Evolutionary conservation across 2,329 filamentous ascomycete species (phyloP).

Genomic region (Gremmenia infestans): DNA sequence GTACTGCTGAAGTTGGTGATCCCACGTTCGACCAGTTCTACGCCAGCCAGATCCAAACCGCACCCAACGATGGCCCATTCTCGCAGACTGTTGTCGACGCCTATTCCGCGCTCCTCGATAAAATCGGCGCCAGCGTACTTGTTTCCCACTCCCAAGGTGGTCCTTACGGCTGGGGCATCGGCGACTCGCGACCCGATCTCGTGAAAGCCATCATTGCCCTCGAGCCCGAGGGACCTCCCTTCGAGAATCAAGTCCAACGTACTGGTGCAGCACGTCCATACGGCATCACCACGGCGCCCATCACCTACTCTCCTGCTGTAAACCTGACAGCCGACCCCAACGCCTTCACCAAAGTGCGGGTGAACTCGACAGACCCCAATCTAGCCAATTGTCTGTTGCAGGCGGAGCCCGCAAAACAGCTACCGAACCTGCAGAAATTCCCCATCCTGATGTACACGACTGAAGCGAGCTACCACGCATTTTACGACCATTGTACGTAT

Average conservation of each 20-base stretch:
- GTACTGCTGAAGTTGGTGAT: constrained; percentile 21
- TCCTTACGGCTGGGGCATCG: constrained; percentile 37
- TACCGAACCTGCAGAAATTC: constrained; percentile 34
- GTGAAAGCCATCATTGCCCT: constrained; percentile 39
- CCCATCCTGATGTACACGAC: constrained; percentile 38
- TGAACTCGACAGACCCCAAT: constrained; percentile 18
- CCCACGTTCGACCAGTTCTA: constrained; percentile 31
- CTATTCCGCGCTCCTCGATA: constrained; percentile 32
- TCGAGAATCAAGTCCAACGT: constrained; percentile 37
- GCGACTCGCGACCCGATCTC: constrained; percentile 38
- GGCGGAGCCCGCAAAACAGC: constrained; percentile 31
- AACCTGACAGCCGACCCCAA: constrained; percentile 31
- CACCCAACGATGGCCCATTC: constrained; percentile 32
- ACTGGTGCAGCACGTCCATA: constrained; percentile 34
- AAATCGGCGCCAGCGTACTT: constrained; percentile 21
- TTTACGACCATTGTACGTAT: constrained; percentile 42
- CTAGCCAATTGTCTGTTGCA: constrained; percentile 32
- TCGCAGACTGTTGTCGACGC: constrained; percentile 36
- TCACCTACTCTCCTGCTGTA: constrained; percentile 44
- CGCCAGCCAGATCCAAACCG: constrained; percentile 36
- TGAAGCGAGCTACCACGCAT: constrained; percentile 41
- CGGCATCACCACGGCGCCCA: constrained; percentile 44
- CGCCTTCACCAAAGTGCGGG: constrained; percentile 30
- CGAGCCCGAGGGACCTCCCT: constrained; percentile 45
- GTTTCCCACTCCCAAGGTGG: constrained; percentile 41